These are phyloP conservation scores for Pseudonitzschia pungens DNA, from an alignment of 108 stramenopile genomes.

Conservation along the genomic window DNA sequence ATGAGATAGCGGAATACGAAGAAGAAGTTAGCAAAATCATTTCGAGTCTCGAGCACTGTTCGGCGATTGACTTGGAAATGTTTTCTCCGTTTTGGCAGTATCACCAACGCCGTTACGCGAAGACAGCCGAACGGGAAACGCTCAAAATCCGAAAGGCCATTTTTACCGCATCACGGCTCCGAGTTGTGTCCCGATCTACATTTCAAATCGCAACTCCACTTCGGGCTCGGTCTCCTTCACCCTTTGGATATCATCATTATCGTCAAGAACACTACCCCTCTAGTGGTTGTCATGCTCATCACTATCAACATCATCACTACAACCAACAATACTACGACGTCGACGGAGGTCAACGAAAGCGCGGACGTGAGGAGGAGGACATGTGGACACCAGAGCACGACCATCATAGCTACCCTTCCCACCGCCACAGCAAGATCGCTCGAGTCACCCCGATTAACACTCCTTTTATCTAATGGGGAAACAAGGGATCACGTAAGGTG, in stretches of 20 bases:
- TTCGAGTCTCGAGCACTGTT: conserved; percentile 19
- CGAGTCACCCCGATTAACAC: conserved; percentile 36
- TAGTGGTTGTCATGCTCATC: neutral
- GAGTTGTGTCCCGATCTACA: conserved; percentile 5
- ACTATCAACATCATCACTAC: conserved; percentile 10
- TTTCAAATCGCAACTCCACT: neutral
- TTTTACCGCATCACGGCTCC: conserved; percentile 17
- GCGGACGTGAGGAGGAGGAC: conserved; percentile 14
- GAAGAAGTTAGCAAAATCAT: conserved; percentile 34
- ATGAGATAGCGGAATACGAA: conserved; percentile 34
- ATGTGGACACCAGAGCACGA: conserved; percentile 6
- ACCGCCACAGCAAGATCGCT: conserved; percentile 22
- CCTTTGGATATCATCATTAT: conserved; percentile 18
- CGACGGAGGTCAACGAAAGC: conserved; percentile 11
- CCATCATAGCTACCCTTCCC: conserved; percentile 3
- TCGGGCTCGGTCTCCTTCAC: neutral
- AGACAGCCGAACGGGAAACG: conserved; percentile 23
- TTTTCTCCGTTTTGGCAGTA: conserved; percentile 16
- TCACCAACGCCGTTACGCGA: conserved; percentile 16
- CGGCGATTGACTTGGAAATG: conserved; percentile 35
- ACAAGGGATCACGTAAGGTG: neutral
- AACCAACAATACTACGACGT: neutral
- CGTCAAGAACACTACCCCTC: conserved; percentile 3
- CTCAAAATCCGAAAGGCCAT: conserved; percentile 36
- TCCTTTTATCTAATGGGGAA: conserved; percentile 15